Conservation (phyloP, 1,284 basidiomycete species). For the Omphalotus olearius region DNA sequence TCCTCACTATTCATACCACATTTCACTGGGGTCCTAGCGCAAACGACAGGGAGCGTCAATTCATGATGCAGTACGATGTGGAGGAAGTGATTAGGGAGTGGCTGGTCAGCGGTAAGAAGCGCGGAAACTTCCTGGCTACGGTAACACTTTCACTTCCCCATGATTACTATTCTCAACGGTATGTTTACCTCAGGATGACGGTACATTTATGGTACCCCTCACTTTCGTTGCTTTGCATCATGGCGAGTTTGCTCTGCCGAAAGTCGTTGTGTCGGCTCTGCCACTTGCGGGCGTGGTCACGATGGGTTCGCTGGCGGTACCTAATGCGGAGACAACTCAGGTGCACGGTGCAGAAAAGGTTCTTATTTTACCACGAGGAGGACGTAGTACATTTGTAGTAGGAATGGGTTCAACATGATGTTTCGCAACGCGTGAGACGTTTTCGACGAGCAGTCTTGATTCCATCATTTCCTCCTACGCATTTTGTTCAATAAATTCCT, state of each 20-base stretch:
- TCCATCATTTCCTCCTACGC: slow-evolving; percentile 9
- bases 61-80: slow-evolving; percentile 69
- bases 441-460: not conserved
- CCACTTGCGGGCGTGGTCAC: slow-evolving; percentile 44
- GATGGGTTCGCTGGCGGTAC: slow-evolving; percentile 55
- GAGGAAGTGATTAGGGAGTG: slow-evolving; percentile 75
- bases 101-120: slow-evolving; percentile 77
- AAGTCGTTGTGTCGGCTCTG: slow-evolving; percentile 58
- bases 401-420: slow-evolving; percentile 38
- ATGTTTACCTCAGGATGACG: slow-evolving; percentile 44
- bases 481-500: slow-evolving; percentile 40
- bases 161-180: slow-evolving; percentile 3
- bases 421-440: not conserved
- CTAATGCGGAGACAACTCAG: slow-evolving; percentile 71
- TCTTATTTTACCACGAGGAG: slow-evolving; percentile 70
- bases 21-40: slow-evolving; percentile 66
- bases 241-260: slow-evolving; percentile 68
- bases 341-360: slow-evolving; percentile 72
- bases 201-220: slow-evolving; percentile 50
- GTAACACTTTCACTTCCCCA: slow-evolving; percentile 31
- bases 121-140: slow-evolving; percentile 70
- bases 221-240: slow-evolving; percentile 78
- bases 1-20: slow-evolving; percentile 60
- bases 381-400: slow-evolving; percentile 74
- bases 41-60: slow-evolving; percentile 38